These are phyloP conservation scores for Trametes cingulata DNA, from an alignment of 768 basidiomycete species.

Conservation along the genomic window DNA sequence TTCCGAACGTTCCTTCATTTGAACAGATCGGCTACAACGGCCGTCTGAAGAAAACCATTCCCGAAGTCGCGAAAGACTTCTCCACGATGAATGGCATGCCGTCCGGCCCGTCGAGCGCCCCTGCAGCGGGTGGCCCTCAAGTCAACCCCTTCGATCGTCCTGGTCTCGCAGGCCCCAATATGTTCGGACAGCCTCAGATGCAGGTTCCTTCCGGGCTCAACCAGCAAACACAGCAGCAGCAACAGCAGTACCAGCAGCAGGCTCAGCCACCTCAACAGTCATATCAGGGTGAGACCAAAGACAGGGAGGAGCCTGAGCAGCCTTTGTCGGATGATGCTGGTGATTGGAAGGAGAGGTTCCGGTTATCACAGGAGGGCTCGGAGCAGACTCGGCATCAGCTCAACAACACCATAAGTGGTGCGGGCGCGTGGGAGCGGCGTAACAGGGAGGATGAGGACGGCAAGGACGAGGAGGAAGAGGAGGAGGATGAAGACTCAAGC, in stretches of 20 bases:
- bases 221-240: slow-evolving; percentile 31
- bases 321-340: slow-evolving; percentile 81
- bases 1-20: slow-evolving; percentile 73
- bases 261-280: slow-evolving; percentile 35
- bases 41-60: slow-evolving; percentile 77
- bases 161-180: slow-evolving; percentile 40
- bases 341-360: slow-evolving; percentile 82
- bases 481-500: slow-evolving; percentile 60
- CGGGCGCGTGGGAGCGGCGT: slow-evolving; percentile 53
- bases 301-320: slow-evolving; percentile 51
- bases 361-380: slow-evolving; percentile 61
- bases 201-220: slow-evolving; percentile 28
- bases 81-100: slow-evolving; percentile 63
- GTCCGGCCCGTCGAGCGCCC: slow-evolving; percentile 52
- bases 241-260: slow-evolving; percentile 27
- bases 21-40: slow-evolving; percentile 76
- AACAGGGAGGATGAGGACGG: slow-evolving; percentile 62
- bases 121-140: slow-evolving; percentile 45
- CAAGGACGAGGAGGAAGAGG: slow-evolving; percentile 68
- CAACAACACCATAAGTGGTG: slow-evolving; percentile 34
- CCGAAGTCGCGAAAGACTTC: slow-evolving; percentile 75
- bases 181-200: slow-evolving; percentile 42
- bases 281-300: slow-evolving; percentile 43
- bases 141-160: slow-evolving; percentile 53
- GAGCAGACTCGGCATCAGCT: slow-evolving; percentile 47